These are phyloP conservation scores for Aegle marmelos DNA, from an alignment of 345 rosid genomes.

Conservation along the genomic window DNA sequence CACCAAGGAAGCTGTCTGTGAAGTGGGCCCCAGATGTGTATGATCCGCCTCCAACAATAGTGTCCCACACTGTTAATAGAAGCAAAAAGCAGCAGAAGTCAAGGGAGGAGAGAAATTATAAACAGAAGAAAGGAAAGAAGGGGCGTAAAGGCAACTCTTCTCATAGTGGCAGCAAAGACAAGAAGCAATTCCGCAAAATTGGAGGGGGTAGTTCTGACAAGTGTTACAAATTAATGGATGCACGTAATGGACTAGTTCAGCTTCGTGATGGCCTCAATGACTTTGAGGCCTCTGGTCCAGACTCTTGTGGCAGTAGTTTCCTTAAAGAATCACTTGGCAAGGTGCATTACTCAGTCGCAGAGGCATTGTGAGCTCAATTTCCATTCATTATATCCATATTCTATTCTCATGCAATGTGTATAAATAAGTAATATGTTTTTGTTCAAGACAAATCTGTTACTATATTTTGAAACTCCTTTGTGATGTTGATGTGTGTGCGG, in stretches of 20 bases:
- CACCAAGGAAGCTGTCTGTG: conserved; percentile 46
- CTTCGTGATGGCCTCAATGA: conserved; percentile 20
- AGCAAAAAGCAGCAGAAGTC: conserved; percentile 52
- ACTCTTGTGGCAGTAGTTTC: conserved; percentile 62
- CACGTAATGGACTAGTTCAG: conserved; percentile 18
- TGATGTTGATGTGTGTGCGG: not conserved
- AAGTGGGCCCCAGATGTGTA: conserved; percentile 89
- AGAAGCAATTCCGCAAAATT: conserved; percentile 55
- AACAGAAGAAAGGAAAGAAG: conserved; percentile 73
- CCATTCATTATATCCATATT: not conserved
- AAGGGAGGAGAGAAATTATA: conserved; percentile 43
- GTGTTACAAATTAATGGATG: conserved; percentile 23
- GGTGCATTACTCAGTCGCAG: conserved; percentile 51
- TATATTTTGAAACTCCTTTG: not conserved
- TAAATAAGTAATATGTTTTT: conserved; percentile 30
- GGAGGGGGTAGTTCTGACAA: conserved; percentile 26
- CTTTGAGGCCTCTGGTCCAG: conserved; percentile 40
- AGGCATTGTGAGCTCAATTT: conserved; percentile 42
- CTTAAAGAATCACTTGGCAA: conserved; percentile 34
- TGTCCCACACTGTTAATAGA: conserved; percentile 55
- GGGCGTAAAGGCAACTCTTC: conserved; percentile 60
- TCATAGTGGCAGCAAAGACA: conserved; percentile 47
- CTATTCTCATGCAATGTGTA: conserved; percentile 17
- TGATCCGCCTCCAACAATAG: conserved; percentile 77
- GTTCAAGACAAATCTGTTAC: not conserved